Conservation (phyloP, 2,329 filamentous ascomycete genomes). For the Saccharata proteae region DNA sequence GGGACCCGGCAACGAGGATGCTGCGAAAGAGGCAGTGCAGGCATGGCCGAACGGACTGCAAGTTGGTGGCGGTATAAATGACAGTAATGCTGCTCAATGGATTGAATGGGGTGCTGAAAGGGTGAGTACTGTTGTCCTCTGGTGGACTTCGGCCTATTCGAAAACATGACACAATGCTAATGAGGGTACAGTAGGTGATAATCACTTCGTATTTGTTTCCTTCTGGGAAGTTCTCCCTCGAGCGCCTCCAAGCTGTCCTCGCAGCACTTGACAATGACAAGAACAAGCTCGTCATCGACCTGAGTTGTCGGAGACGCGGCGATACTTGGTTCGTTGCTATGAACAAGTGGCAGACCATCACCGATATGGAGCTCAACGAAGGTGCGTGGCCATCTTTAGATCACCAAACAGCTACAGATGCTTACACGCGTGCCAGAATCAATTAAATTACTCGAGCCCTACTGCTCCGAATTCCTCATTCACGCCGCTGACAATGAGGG, state of each 20-base stretch:
- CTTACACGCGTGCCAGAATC: constrained; percentile 44
- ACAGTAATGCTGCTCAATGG: constrained; percentile 75
- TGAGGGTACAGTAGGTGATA: constrained; percentile 58
- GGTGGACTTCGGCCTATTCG: background rate
- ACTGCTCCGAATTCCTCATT: constrained; percentile 93
- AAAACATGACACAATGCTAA: background rate
- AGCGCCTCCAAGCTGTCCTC: constrained; percentile 63
- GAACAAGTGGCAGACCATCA: constrained; percentile 98
- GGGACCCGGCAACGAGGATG: constrained; percentile 72
- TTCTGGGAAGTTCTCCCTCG: constrained; percentile 65
- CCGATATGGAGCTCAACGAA: constrained; percentile 85
- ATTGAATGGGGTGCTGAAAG: constrained; percentile 79
- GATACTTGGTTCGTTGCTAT: constrained; percentile 92
- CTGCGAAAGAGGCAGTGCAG: constrained; percentile 62
- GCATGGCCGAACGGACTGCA: constrained; percentile 76
- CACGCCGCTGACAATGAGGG: constrained; percentile 97
- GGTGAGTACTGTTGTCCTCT: too few relatives aligned
- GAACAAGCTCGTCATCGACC: constrained; percentile 79
- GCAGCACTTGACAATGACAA: constrained; percentile 60
- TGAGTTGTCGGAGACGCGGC: constrained; percentile 72
- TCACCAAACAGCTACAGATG: background rate
- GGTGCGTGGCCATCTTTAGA: constrained; percentile 45
- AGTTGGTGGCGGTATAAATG: constrained; percentile 86
- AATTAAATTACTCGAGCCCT: constrained; percentile 70
- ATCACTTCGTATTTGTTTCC: constrained; percentile 95